A percentile compares a stretch with the other conserved stretches of the same genome.
Evolutionary conservation across 768 basidiomycete species (phyloP).

Genomic region (Collybia nuda): DNA sequence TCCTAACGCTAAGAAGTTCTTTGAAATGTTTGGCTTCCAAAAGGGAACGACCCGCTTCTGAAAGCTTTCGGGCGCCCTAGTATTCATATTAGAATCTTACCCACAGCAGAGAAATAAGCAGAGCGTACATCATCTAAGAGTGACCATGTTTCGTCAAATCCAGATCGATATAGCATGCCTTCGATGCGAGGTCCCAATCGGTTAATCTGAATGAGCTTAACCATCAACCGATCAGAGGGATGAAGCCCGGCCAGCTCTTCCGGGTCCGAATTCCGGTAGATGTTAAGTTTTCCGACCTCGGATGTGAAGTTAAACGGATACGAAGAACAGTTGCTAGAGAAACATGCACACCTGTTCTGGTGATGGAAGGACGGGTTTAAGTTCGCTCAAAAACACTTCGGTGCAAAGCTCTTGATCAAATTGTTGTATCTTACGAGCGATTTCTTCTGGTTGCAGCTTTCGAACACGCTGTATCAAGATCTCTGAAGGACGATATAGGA

Average conservation of each 20-base stretch:
- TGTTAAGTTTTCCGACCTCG: conserved; percentile 87
- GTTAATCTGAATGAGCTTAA: conserved; percentile 93
- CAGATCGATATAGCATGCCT: conserved; percentile 92
- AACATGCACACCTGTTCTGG: conserved; percentile 75
- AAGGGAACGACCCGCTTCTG: conserved; percentile 77
- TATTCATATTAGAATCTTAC: conserved; percentile 2
- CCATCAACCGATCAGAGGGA: conserved; percentile 94
- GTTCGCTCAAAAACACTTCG: conserved; percentile 84
- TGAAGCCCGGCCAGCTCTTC: conserved; percentile 89
- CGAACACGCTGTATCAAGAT: conserved; percentile 89
- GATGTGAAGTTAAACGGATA: neutral
- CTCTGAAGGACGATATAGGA: conserved; percentile 46
- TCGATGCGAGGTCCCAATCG: conserved; percentile 85
- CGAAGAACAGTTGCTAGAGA: neutral
- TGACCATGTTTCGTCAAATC: conserved; percentile 83
- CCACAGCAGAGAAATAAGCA: neutral
- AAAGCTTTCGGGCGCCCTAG: conserved; percentile 79
- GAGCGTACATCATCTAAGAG: conserved; percentile 75
- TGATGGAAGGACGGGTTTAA: conserved; percentile 85
- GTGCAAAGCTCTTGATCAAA: conserved; percentile 89
- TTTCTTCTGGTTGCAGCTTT: conserved; percentile 82
- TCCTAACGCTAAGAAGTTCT: conserved; percentile 77
- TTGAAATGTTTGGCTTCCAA: conserved; percentile 86
- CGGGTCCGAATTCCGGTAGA: conserved; percentile 82
- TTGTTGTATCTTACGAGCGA: conserved; percentile 78